These are phyloP conservation scores for Pleurotus tuber-regium DNA, from an alignment of 768 basidiomycete genomes.

Conservation along the genomic window DNA sequence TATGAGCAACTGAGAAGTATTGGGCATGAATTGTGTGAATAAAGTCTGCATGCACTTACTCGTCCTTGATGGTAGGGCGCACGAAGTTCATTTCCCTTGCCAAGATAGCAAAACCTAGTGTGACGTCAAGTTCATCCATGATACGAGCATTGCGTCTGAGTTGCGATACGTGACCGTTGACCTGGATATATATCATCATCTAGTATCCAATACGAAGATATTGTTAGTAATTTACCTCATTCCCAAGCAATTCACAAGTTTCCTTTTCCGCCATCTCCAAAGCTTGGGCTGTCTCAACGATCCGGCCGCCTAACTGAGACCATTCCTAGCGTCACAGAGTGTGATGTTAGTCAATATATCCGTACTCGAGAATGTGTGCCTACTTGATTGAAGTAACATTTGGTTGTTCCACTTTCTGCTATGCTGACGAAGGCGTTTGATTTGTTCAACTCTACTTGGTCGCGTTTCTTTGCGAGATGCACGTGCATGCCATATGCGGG, in stretches of 20 bases:
- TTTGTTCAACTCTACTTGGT: constrained; percentile 45
- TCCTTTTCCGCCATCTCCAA: constrained; percentile 64
- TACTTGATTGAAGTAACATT: constrained; percentile 67
- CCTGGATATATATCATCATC: constrained; percentile 38
- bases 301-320: constrained; percentile 69
- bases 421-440: constrained; percentile 54
- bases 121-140: constrained; percentile 86
- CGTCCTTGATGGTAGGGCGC: constrained; percentile 63
- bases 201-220: background rate
- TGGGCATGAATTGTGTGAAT: background rate
- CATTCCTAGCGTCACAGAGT: constrained; percentile 49
- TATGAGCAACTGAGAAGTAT: constrained; percentile 45
- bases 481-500: constrained; percentile 73
- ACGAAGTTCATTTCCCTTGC: constrained; percentile 78
- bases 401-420: constrained; percentile 63
- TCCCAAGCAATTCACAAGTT: constrained; percentile 67
- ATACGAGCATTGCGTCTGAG: constrained; percentile 76
- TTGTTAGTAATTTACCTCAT: constrained; percentile 44
- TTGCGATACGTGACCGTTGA: constrained; percentile 50
- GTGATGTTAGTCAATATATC: background rate
- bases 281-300: constrained; percentile 52
- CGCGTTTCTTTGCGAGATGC: constrained; percentile 68
- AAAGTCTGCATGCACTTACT: constrained; percentile 43
- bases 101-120: constrained; percentile 75
- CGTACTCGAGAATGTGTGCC: constrained; percentile 11